Evolutionary conservation across 345 rosid species (phyloP).

Genomic region (Brassica incana): DNA sequence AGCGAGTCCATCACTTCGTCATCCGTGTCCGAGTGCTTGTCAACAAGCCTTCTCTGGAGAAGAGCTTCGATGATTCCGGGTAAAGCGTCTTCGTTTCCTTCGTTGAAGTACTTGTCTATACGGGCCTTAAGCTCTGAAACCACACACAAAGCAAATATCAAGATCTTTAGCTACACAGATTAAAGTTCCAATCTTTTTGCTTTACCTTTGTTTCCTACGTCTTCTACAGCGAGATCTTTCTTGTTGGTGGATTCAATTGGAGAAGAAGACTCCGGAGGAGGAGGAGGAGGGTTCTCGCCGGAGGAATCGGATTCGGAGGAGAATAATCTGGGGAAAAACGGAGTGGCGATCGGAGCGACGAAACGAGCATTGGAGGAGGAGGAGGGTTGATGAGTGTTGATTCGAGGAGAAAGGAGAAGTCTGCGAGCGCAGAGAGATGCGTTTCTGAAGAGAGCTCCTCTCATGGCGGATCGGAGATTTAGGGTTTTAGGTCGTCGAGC

Average conservation of each 20-base stretch:
- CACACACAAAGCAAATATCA: background rate
- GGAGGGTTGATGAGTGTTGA: slow-evolving; percentile 4
- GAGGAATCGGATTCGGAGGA: slow-evolving; percentile 46
- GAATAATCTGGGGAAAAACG: slow-evolving; percentile 35
- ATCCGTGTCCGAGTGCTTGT: slow-evolving; percentile 74
- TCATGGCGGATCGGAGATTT: slow-evolving; percentile 42
- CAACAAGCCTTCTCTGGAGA: slow-evolving; percentile 51
- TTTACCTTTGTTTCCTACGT: slow-evolving; percentile 45
- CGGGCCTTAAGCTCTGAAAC: slow-evolving; percentile 58
- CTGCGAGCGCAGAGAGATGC: slow-evolving; percentile 37
- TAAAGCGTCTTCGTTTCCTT: slow-evolving; percentile 72
- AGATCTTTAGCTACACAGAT: background rate
- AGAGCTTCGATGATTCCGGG: slow-evolving; percentile 67
- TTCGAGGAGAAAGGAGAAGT: slow-evolving; percentile 21
- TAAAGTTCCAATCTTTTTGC: background rate
- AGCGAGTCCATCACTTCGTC: slow-evolving; percentile 64
- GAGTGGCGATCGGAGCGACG: slow-evolving; percentile 20
- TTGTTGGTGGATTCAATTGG: slow-evolving; percentile 5
- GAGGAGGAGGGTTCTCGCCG: slow-evolving; percentile 16
- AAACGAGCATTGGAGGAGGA: background rate
- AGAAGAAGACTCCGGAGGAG: slow-evolving; percentile 11
- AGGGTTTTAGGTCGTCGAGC: slow-evolving; percentile 35
- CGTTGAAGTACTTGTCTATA: slow-evolving; percentile 67
- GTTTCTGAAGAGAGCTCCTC: slow-evolving; percentile 42
- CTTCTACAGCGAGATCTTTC: slow-evolving; percentile 30